These are phyloP conservation scores for Mycosarcoma maydis DNA, from an alignment of 1,284 basidiomycete genomes.

Conservation along the genomic window DNA sequence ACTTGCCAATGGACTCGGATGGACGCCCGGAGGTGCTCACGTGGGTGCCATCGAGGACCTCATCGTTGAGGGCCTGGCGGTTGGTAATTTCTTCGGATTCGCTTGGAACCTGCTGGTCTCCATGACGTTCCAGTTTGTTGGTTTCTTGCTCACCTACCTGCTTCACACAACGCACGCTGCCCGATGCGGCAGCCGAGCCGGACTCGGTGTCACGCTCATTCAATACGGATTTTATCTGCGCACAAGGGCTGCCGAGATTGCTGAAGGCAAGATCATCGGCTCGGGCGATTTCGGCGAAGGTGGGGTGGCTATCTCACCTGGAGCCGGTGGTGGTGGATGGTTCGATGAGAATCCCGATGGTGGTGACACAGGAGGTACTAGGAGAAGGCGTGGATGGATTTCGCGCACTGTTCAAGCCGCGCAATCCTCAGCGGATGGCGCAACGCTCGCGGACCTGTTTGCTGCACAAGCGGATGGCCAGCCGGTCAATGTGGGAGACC, in stretches of 20 bases:
- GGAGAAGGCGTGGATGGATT: conserved; percentile 15
- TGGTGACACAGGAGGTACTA: conserved; percentile 2
- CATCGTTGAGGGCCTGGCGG: conserved; percentile 72
- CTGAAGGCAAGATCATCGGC: conserved; percentile 60
- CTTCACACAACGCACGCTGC: conserved; percentile 82
- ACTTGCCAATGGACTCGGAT: conserved; percentile 70
- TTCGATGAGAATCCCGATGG: conserved; percentile 35
- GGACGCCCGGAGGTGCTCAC: conserved; percentile 63
- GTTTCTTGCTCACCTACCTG: conserved; percentile 66
- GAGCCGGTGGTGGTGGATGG: conserved; percentile 61
- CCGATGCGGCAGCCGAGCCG: conserved; percentile 91
- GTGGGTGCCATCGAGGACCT: conserved; percentile 70
- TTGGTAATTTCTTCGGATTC: conserved; percentile 77
- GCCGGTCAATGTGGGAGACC: conserved; percentile 67
- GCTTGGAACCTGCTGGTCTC: conserved; percentile 83
- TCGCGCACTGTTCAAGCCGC: conserved; percentile 15
- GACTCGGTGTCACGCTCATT: conserved; percentile 92
- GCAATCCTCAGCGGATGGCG: conserved; percentile 23
- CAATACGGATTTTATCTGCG: conserved; percentile 85
- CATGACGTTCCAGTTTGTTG: conserved; percentile 93
- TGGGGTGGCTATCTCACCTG: conserved; percentile 18
- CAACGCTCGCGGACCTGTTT: conserved; percentile 56
- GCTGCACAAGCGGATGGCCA: conserved; percentile 65
- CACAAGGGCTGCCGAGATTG: conserved; percentile 65
- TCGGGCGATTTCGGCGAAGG: conserved; percentile 8